phyloP scores from a whole-genome alignment of 2,329 filamentous ascomycete species.

The Exophiala sp. region DNA sequence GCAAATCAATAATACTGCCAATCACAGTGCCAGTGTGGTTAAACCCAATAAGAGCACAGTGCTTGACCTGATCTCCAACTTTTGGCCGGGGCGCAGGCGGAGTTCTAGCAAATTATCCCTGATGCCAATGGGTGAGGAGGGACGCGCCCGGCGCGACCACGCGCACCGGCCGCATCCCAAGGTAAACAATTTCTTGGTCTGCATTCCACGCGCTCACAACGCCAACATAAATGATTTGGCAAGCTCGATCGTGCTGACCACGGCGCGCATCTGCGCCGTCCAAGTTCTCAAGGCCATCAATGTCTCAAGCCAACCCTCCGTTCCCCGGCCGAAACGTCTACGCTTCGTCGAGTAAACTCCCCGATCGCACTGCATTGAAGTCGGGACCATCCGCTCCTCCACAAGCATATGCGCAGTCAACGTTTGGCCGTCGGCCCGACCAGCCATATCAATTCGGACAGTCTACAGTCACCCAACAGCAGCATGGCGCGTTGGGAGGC shows the following conservation, averaged over 20 bases:
- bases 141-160: background rate
- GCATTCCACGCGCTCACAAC: background rate
- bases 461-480: slow-evolving; percentile 37
- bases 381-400: slow-evolving; percentile 20
- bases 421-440: slow-evolving; percentile 37
- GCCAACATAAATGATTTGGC: slow-evolving; percentile 13
- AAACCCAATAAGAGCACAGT: too few species aligned
- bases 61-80: too few species aligned
- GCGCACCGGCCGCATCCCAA: background rate
- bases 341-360: slow-evolving; percentile 48
- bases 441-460: slow-evolving; percentile 34
- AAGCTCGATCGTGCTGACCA: slow-evolving; percentile 10
- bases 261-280: slow-evolving; percentile 12
- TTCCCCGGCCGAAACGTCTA: slow-evolving; percentile 52
- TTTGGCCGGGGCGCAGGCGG: background rate
- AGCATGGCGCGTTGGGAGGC: slow-evolving; percentile 36
- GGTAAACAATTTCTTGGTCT: background rate
- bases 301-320: slow-evolving; percentile 40
- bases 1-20: too few species aligned
- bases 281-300: slow-evolving; percentile 7
- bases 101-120: too few species aligned
- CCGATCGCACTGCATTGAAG: slow-evolving; percentile 40
- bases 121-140: background rate
- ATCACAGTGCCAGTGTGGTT: too few species aligned
- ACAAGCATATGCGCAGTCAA: slow-evolving; percentile 40